Conservation (phyloP, 257 asterid genomes). For the Euphrasia confusa region DNA sequence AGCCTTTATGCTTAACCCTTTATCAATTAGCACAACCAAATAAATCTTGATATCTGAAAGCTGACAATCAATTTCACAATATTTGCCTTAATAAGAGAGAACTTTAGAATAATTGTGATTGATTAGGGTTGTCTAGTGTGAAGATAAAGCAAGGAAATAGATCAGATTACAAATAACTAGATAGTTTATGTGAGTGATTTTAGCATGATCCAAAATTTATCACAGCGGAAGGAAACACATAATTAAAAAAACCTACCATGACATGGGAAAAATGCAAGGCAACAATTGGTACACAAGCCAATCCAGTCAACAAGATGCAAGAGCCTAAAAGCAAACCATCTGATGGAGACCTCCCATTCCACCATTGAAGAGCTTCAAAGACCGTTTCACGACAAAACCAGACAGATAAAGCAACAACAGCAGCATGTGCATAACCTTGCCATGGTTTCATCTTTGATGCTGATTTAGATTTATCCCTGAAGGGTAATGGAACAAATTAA, state of each 20-base stretch:
- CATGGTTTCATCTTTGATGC: slow-evolving; percentile 92
- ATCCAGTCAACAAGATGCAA: slow-evolving; percentile 75
- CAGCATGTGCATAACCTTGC: slow-evolving; percentile 92
- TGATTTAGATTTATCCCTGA: slow-evolving; percentile 83
- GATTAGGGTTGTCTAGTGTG: slow-evolving; percentile 15
- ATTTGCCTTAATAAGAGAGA: slow-evolving; percentile 2
- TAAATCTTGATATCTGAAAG: slow-evolving; percentile 10
- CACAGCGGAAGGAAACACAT: slow-evolving; percentile 1
- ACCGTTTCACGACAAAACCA: slow-evolving; percentile 94
- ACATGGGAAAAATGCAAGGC: slow-evolving; percentile 96
- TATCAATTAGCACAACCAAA: slow-evolving; percentile 14
- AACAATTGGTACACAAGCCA: slow-evolving; percentile 89
- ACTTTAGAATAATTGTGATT: slow-evolving; percentile 12
- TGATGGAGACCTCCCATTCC: slow-evolving; percentile 96
- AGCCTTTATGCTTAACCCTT: slow-evolving; percentile 15
- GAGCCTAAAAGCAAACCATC: slow-evolving; percentile 92
- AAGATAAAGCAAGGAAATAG: slow-evolving; percentile 15
- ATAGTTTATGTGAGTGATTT: not conserved
- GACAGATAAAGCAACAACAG: slow-evolving; percentile 78
- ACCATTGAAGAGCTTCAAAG: slow-evolving; percentile 97
- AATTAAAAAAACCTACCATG: slow-evolving; percentile 50
- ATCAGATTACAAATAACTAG: slow-evolving; percentile 9
- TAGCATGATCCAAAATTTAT: not conserved
- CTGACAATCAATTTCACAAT: slow-evolving; percentile 2
- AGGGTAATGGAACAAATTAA: slow-evolving; percentile 29